Percentiles rank a stretch among this genome's conserved stretches.
Evolutionary conservation across 805 yeast species (phyloP).

Genomic region (Saccharomyces cerevisiae): DNA sequence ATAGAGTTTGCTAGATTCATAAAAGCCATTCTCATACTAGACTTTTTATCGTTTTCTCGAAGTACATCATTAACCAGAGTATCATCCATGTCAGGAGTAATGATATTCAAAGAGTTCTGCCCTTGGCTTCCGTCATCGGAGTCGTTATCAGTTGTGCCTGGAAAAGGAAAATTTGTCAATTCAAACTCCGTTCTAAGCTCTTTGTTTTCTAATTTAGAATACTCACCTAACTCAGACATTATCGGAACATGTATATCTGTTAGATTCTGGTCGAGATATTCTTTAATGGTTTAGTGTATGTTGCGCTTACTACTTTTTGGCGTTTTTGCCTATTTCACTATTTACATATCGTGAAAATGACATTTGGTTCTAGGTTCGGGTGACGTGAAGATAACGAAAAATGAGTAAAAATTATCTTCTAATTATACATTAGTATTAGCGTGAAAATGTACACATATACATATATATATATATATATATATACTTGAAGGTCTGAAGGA

Average conservation of each 20-base stretch:
- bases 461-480: neutral
- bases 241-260: neutral
- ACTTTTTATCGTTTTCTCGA: slow-evolving; percentile 32
- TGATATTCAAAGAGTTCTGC: neutral
- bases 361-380: neutral
- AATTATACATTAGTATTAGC: neutral
- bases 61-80: neutral
- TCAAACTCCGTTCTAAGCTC: neutral
- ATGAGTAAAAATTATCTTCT: neutral
- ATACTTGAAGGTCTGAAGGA: neutral
- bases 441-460: neutral
- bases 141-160: neutral
- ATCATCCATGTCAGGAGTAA: neutral
- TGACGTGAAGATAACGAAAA: neutral
- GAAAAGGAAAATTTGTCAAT: neutral
- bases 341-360: neutral
- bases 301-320: neutral
- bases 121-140: neutral
- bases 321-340: neutral
- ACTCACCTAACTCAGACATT: neutral
- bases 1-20: slow-evolving; percentile 97
- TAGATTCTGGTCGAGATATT: neutral
- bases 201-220: neutral
- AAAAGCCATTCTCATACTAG: slow-evolving; percentile 75
- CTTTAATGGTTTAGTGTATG: neutral